These are phyloP conservation scores for Knufia petricola DNA, from an alignment of 2,329 filamentous ascomycete genomes.

Conservation along the genomic window DNA sequence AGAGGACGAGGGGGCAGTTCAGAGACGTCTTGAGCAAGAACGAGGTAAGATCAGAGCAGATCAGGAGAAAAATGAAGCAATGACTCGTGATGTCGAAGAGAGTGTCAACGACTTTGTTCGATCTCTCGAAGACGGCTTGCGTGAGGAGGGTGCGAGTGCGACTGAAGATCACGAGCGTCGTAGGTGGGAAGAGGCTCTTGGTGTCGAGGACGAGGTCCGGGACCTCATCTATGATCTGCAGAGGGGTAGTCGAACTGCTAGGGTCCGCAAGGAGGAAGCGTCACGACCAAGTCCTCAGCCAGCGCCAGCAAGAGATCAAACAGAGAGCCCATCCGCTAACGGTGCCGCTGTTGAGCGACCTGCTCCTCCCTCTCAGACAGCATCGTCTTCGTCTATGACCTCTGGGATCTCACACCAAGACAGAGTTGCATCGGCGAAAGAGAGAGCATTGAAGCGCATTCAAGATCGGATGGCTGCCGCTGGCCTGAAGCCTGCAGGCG, in stretches of 20 bases:
- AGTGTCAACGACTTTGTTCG: slow-evolving; percentile 82
- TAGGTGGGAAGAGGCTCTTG: slow-evolving; percentile 90
- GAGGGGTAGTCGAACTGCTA: slow-evolving; percentile 68
- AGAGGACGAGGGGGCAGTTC: slow-evolving; percentile 66
- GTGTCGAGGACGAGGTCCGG: slow-evolving; percentile 91
- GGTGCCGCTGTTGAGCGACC: slow-evolving; percentile 28
- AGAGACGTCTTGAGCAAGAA: slow-evolving; percentile 82
- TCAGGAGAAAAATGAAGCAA: slow-evolving; percentile 86
- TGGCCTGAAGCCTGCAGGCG: slow-evolving; percentile 74
- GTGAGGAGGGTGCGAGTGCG: slow-evolving; percentile 65
- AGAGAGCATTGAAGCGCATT: slow-evolving; percentile 94
- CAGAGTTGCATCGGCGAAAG: slow-evolving; percentile 88
- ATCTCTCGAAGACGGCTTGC: slow-evolving; percentile 76
- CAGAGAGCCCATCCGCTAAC: slow-evolving; percentile 45
- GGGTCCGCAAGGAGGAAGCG: slow-evolving; percentile 54
- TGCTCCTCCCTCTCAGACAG: slow-evolving; percentile 36
- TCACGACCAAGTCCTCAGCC: slow-evolving; percentile 44
- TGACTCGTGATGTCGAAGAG: slow-evolving; percentile 95
- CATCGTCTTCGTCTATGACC: slow-evolving; percentile 59
- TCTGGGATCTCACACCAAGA: slow-evolving; percentile 88
- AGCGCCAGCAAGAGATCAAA: slow-evolving; percentile 37
- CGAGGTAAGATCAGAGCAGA: slow-evolving; percentile 70
- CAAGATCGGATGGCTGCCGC: slow-evolving; percentile 88
- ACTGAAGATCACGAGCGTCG: slow-evolving; percentile 81
- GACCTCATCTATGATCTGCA: slow-evolving; percentile 98